Percentiles rank a stretch among this genome's conserved stretches.
Evolutionary conservation across 768 basidiomycete species (phyloP).

Genomic region (Collybia mongolica): DNA sequence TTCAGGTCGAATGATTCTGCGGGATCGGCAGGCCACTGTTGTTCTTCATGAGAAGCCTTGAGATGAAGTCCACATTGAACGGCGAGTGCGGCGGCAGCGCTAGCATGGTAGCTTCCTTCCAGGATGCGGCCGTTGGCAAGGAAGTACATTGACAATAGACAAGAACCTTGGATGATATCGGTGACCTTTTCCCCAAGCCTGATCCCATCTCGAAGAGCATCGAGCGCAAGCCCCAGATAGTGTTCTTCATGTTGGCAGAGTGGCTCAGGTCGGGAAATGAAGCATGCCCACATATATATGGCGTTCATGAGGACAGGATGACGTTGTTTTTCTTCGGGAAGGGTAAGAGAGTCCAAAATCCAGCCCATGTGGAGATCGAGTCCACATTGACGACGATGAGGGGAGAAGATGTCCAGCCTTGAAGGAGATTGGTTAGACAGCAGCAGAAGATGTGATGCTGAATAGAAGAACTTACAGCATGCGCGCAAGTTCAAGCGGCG

Average conservation of each 20-base stretch:
- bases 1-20: constrained; percentile 47
- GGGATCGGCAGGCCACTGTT: constrained; percentile 30
- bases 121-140: constrained; percentile 71
- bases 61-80: constrained; percentile 72
- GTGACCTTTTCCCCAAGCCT: constrained; percentile 52
- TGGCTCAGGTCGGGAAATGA: constrained; percentile 69
- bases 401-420: constrained; percentile 74
- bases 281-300: constrained; percentile 83
- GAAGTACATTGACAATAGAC: constrained; percentile 74
- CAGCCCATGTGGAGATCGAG: constrained; percentile 68
- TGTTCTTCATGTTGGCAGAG: constrained; percentile 71
- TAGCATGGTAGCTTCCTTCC: constrained; percentile 79
- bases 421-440: constrained; percentile 11
- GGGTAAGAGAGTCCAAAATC: constrained; percentile 58
- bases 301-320: constrained; percentile 79
- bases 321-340: constrained; percentile 56
- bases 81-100: constrained; percentile 70
- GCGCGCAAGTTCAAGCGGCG: constrained; percentile 58
- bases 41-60: constrained; percentile 27
- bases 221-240: constrained; percentile 64
- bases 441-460: constrained; percentile 6
- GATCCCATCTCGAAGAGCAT: constrained; percentile 63
- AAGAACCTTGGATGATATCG: constrained; percentile 77
- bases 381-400: constrained; percentile 74
- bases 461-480: constrained; percentile 51